A percentile compares a stretch with the other conserved stretches of the same genome.
phyloP scores from a whole-genome alignment of 441 rosid species.

The Macaranga tanarius region DNA sequence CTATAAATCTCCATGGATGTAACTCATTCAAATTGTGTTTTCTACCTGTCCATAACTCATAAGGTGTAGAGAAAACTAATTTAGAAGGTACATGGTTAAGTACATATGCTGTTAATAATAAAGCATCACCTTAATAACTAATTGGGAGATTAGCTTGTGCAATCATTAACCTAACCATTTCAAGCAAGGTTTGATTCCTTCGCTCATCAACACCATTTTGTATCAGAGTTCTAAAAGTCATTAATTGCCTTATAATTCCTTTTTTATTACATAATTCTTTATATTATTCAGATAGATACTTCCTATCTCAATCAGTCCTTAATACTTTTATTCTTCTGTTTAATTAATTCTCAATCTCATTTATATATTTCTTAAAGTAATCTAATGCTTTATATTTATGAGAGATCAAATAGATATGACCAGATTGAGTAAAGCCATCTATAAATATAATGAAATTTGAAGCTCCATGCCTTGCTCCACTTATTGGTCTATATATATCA shows the following conservation, averaged over 20 bases:
- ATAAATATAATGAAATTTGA: conserved; percentile 19
- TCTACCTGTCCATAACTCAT: not conserved
- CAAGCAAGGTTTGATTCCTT: not conserved
- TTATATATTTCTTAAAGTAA: too few relatives aligned
- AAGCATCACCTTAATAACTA: not conserved
- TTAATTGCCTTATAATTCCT: too few relatives aligned
- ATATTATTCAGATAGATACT: not conserved
- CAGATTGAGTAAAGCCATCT: conserved; percentile 14
- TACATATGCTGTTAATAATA: not conserved
- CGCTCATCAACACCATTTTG: not conserved
- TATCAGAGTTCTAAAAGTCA: not conserved
- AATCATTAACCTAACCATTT: not conserved
- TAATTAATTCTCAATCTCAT: too few relatives aligned
- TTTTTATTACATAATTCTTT: too few relatives aligned
- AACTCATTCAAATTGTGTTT: too few relatives aligned
- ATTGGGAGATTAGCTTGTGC: not conserved
- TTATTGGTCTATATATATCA: too few relatives aligned
- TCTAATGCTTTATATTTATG: too few relatives aligned
- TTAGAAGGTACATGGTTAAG: not conserved
- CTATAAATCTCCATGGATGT: too few relatives aligned
- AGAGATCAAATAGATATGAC: too few relatives aligned
- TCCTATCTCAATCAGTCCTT: not conserved
- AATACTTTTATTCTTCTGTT: not conserved
- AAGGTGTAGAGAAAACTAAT: not conserved
- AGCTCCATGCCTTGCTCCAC: not conserved